Conservation (phyloP, 2,329 filamentous ascomycete species). For the Microdochium paspali region DNA sequence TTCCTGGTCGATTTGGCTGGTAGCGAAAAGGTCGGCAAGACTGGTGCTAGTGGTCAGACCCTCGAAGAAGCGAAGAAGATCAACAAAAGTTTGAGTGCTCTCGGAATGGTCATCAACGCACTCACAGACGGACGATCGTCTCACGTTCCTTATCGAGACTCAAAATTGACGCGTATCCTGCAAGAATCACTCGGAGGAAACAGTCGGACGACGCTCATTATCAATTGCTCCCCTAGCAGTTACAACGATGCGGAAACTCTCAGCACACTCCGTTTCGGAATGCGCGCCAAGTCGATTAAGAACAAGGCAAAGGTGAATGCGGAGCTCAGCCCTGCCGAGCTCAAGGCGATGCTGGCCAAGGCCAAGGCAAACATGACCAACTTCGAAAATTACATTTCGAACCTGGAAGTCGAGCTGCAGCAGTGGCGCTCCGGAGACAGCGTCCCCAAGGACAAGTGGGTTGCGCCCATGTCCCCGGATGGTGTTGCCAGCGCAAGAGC, state of each 20-base stretch:
- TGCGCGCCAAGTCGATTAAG: constrained; percentile 96
- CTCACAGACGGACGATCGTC: constrained; percentile 95
- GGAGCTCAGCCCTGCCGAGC: constrained; percentile 87
- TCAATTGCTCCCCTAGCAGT: constrained; percentile 97
- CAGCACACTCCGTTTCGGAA: constrained; percentile 87
- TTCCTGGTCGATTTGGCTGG: constrained; percentile 97
- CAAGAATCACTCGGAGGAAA: constrained; percentile 98
- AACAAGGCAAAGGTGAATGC: constrained; percentile 99
- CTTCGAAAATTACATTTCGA: constrained; percentile 79
- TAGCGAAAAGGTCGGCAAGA: constrained; percentile 98
- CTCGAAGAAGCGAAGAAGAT: constrained; percentile 99
- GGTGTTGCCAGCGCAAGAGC: constrained; percentile 12
- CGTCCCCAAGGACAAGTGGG: constrained; percentile 87
- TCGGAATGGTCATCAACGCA: constrained; percentile 98
- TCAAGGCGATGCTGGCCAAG: constrained; percentile 89
- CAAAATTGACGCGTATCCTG: constrained; percentile 91
- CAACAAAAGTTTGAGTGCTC: constrained; percentile 97
- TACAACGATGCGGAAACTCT: constrained; percentile 96
- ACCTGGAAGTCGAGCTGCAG: constrained; percentile 75
- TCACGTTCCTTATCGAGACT: constrained; percentile 94
- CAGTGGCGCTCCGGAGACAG: constrained; percentile 81
- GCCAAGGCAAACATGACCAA: constrained; percentile 81
- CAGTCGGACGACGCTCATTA: constrained; percentile 94
- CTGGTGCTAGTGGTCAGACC: constrained; percentile 92
- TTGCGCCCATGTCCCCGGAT: constrained; percentile 51